A percentile compares a stretch with the other conserved stretches of the same genome.
These are phyloP conservation scores for Cyclotella atomus DNA, from an alignment of 108 stramenopile genomes.

Conservation along the genomic window DNA sequence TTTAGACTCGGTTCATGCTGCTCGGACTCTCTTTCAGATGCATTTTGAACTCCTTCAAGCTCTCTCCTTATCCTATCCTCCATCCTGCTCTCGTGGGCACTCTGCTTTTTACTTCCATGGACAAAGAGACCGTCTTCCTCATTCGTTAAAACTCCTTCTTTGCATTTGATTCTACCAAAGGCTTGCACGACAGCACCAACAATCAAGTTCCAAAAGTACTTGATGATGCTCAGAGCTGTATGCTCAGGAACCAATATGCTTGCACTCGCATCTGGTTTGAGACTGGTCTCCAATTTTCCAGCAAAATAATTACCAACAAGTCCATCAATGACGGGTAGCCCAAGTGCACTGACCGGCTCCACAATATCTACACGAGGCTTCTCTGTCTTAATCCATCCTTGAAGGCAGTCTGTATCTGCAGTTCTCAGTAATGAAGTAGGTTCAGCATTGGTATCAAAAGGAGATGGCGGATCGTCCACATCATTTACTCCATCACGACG, in stretches of 20 bases:
- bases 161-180: not conserved
- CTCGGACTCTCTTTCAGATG: too few relatives aligned
- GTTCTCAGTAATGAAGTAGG: not conserved
- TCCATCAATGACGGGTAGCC: not conserved
- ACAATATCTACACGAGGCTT: constrained; percentile 6
- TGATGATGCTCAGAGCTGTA: not conserved
- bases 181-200: not conserved
- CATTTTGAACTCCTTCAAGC: not conserved
- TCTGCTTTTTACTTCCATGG: not conserved
- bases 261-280: not conserved
- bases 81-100: constrained; percentile 18
- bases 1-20: too few relatives aligned
- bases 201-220: not conserved
- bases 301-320: not conserved
- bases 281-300: too few relatives aligned
- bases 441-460: constrained; percentile 1
- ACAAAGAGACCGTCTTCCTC: constrained; percentile 15
- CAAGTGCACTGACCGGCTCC: not conserved
- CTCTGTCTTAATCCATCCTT: constrained; percentile 16
- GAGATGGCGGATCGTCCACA: constrained; percentile 1
- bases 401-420: not conserved
- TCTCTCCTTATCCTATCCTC: constrained; percentile 36
- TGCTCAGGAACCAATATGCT: not conserved
- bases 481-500: constrained; percentile 9
- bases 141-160: not conserved